These are phyloP conservation scores for Dryas octopetala DNA, from an alignment of 306 rosid genomes.

Conservation along the genomic window DNA sequence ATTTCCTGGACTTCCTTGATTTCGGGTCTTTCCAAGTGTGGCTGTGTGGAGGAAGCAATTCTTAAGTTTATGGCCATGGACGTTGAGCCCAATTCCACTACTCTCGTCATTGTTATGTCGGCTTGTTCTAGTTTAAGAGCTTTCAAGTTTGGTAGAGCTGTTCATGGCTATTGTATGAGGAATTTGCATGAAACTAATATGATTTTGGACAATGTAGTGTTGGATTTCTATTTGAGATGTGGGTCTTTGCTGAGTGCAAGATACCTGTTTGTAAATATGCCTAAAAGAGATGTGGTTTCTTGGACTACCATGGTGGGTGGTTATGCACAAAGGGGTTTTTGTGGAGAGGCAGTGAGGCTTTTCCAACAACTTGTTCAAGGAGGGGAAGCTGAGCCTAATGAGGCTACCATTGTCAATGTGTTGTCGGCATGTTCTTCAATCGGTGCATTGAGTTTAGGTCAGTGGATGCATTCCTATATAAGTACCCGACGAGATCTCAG, in stretches of 20 bases:
- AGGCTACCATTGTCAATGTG: slow-evolving; percentile 59
- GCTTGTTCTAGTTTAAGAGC: slow-evolving; percentile 62
- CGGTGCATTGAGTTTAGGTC: slow-evolving; percentile 69
- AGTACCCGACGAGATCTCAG: slow-evolving; percentile 37
- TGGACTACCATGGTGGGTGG: slow-evolving; percentile 81
- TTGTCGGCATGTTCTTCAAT: slow-evolving; percentile 62
- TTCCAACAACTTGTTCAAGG: slow-evolving; percentile 52
- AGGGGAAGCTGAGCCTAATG: slow-evolving; percentile 58
- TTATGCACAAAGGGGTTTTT: slow-evolving; percentile 52
- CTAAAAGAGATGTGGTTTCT: slow-evolving; percentile 58
- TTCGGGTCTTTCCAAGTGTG: slow-evolving; percentile 67
- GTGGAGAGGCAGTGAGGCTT: slow-evolving; percentile 57
- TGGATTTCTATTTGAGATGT: slow-evolving; percentile 58
- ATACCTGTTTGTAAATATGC: slow-evolving; percentile 54
- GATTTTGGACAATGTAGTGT: slow-evolving; percentile 47
- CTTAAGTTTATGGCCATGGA: slow-evolving; percentile 46
- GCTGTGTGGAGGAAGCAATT: slow-evolving; percentile 62
- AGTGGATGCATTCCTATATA: slow-evolving; percentile 66
- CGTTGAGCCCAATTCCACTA: slow-evolving; percentile 53
- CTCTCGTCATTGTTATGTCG: slow-evolving; percentile 59
- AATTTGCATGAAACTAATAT: slow-evolving; percentile 30
- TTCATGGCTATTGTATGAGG: slow-evolving; percentile 60
- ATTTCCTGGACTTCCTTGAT: slow-evolving; percentile 77
- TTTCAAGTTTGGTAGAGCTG: slow-evolving; percentile 48
- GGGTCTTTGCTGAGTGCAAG: slow-evolving; percentile 49